Conservation (phyloP, 139 green algal species). For the Pedinophyceae sp. region DNA sequence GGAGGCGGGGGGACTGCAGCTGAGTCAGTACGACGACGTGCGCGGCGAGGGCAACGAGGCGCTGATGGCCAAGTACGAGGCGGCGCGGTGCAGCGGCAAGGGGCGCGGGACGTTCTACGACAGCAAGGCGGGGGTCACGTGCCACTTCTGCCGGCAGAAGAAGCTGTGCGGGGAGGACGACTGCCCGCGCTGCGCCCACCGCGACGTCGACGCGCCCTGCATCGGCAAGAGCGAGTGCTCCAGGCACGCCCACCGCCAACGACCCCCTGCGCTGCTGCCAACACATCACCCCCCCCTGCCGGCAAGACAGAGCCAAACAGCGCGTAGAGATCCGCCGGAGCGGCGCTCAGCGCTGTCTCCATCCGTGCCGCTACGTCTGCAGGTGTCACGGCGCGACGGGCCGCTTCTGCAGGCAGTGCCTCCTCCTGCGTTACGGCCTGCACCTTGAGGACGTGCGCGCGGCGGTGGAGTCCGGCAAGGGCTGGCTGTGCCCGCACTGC, state of each 20-base stretch:
- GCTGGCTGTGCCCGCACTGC: slow-evolving; percentile 60
- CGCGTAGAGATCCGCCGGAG: no score
- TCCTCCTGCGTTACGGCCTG: slow-evolving; percentile 38
- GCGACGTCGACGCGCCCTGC: slow-evolving; percentile 27
- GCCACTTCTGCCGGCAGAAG: slow-evolving; percentile 57
- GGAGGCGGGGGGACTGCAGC: not conserved
- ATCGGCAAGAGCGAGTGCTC: slow-evolving; percentile 49
- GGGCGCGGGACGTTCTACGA: slow-evolving; percentile 36
- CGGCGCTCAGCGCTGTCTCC: no score
- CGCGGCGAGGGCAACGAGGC: not conserved
- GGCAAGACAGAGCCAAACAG: no score
- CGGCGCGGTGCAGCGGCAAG: slow-evolving; percentile 21
- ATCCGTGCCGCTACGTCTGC: no score
- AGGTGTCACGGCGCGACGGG: slow-evolving; percentile 27
- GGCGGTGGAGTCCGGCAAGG: not conserved
- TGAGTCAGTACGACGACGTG: not conserved
- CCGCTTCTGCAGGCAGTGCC: slow-evolving; percentile 48
- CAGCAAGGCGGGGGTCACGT: slow-evolving; percentile 24
- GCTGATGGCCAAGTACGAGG: slow-evolving; percentile 15
- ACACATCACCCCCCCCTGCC: no score
- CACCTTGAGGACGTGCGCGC: slow-evolving; percentile 22
- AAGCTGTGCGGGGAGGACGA: slow-evolving; percentile 48
- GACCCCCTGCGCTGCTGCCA: no score
- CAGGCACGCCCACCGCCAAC: no score
- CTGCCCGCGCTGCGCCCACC: slow-evolving; percentile 36